phyloP scores from a whole-genome alignment of 257 asterid genomes.

The Echium plantagineum region DNA sequence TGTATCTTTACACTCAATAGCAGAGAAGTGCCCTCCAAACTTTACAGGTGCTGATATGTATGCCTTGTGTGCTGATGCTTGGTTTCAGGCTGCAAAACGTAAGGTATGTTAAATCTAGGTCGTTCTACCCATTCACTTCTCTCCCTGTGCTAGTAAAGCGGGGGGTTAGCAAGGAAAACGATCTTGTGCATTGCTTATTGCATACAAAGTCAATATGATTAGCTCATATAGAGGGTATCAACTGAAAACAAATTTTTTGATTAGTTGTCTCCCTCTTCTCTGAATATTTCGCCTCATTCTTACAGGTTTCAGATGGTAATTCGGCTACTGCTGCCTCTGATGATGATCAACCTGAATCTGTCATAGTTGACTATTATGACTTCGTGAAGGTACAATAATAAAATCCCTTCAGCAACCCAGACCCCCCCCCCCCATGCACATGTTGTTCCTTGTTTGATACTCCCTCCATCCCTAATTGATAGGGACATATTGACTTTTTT shows the following conservation, averaged over 20 bases:
- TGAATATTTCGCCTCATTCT: conserved; percentile 2
- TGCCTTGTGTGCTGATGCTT: conserved; percentile 95
- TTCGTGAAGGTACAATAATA: conserved; percentile 52
- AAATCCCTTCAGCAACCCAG: neutral
- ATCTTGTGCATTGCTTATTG: no score
- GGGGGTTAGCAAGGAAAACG: no score
- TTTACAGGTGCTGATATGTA: conserved; percentile 98
- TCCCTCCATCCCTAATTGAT: no score
- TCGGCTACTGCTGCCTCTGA: conserved; percentile 30
- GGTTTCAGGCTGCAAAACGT: conserved; percentile 94
- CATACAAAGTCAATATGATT: no score
- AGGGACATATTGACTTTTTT: no score
- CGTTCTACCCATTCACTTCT: neutral
- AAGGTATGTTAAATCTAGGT: conserved; percentile 30
- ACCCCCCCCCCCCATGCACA: neutral
- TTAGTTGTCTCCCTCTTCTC: neutral
- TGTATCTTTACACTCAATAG: conserved; percentile 61
- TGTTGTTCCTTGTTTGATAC: neutral
- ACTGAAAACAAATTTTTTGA: no score
- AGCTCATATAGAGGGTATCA: no score
- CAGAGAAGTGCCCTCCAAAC: conserved; percentile 80
- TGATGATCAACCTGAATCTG: conserved; percentile 29
- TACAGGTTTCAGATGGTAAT: conserved; percentile 40
- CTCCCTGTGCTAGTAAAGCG: neutral
- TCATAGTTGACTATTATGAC: conserved; percentile 66